Evolutionary conservation across 1,284 basidiomycete genomes (phyloP), one percentile per base, ranked within the genome.

Genomic region (Malassezia japonica): DNA sequence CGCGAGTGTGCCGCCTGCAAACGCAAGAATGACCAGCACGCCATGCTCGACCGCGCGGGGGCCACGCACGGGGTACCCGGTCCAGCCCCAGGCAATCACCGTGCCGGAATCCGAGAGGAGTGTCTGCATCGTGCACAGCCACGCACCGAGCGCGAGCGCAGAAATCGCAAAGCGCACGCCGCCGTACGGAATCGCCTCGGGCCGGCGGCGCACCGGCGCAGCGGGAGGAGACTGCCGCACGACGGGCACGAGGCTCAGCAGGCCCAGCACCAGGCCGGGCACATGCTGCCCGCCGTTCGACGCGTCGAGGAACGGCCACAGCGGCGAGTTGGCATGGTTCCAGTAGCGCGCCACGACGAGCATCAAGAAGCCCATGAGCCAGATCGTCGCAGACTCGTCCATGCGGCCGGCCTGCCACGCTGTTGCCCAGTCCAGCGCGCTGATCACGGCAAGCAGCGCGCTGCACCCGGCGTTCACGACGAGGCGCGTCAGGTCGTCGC

Each of bases 1-100:
- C 6, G 35, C 20, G 15, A 57, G 31, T 1, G 84, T 66, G 2
- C 83, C 84, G 5, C 81, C 25, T 1, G 77, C 77, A 62, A 86
- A 81, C 1, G 80, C 80, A n/a, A 81, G 60, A 36, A 89, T 77
- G 21, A 86, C 84, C 33, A 86, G 65, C 0, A 79, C 78, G 18
- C 83, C 84, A 65, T 87, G 83, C 2, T 84, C 74, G 64, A 86
- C 81, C 2, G 87, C 83, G 8, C 83, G 63, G 6, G 65, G 66
- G 12, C 67, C 67, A 18, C 76, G 79, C 53, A 80, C 65, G 0
- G 90, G 86, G 62, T 84, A 92, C 1, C 90, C 90, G 0, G 85
- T 85, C 87, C 88, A 94, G 0, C 85, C 83, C 86, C 87, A 92
- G 1, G 86, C 82, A 55, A 92, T 81, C 48, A 91, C 79, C 0